Evolutionary conservation across 805 yeast genomes (phyloP), one percentile per base, ranked within the genome.

Genomic region (Clavispora santaluciae): DNA sequence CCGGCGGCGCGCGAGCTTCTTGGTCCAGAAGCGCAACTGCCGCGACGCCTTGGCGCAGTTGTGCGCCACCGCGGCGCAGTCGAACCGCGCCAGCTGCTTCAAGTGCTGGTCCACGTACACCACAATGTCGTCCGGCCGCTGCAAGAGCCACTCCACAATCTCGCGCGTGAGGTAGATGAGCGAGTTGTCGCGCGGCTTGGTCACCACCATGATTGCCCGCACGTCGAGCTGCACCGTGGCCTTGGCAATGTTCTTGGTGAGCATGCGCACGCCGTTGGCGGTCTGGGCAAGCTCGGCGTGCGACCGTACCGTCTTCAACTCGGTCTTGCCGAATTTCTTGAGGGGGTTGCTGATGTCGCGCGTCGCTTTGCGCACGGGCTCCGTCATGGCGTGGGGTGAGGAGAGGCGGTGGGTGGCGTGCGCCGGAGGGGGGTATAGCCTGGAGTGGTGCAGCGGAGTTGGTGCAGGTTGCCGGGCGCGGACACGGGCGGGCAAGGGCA

Each of bases 151-250:
- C 52, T 79, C 87, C 1, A 87, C 81, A 49, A 89, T 68, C 53
- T 86, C 93, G 42, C 91, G 70, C 0, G 96, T 86, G 35, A 87
- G 65, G 53, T 78, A 81, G 6, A 85, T 79, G 39, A 89, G 64
- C 6, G 88, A 80, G 51, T 84, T 81, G 57, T 89, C 96, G 40
- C 95, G 72, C 1, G 95, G 93, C 60, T 88, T 88, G n/a, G 96
- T 88, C 15, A 89, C 89, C 11, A 88, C 78, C 79, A 88, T 73
- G 15, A 88, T 78, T 13, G 86, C 78, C 34, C 75, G 73, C 15
- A 85, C 80, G 41, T 83, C 81, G 16, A 88, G 61, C 51, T 80
- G 81, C 21, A 88, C 79, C 4, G 85, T 82, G 3, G 90, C 86
- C 49, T 78, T 78, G 39, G 79, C 72, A 28, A 86, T 63, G 57